These are phyloP conservation scores for Millerozyma acaciae DNA, from an alignment of 805 yeast genomes.

Conservation along the genomic window DNA sequence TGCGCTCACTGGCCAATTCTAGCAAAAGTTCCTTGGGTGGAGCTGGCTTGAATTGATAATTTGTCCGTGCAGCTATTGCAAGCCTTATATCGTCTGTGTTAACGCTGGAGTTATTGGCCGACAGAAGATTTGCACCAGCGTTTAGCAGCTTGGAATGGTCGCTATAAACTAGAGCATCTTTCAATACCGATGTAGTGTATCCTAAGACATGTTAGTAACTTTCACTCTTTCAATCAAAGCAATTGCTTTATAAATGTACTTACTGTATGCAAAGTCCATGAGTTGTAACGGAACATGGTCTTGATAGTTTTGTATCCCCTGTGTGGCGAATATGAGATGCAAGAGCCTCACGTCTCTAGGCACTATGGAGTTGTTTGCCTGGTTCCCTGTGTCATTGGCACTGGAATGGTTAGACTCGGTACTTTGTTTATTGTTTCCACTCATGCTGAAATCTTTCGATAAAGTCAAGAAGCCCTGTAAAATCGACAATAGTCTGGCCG, in stretches of 20 bases:
- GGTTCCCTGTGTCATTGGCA: conserved; percentile 2
- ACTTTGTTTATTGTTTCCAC: conserved; percentile 6
- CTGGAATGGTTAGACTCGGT: conserved; percentile 2
- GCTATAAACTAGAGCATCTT: conserved; percentile 84
- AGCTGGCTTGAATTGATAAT: conserved; percentile 89
- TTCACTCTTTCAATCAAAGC: neutral
- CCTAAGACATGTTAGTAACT: conserved; percentile 23
- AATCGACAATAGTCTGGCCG: too few relatives aligned
- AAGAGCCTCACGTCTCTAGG: conserved; percentile 92
- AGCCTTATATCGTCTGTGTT: conserved; percentile 87
- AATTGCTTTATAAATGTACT: too few relatives aligned
- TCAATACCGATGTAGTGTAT: conserved; percentile 80
- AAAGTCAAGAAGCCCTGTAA: too few relatives aligned
- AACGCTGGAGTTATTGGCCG: conserved; percentile 48
- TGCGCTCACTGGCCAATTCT: conserved; percentile 89
- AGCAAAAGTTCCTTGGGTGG: conserved; percentile 90
- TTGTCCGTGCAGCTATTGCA: conserved; percentile 92
- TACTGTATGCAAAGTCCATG: conserved; percentile 90
- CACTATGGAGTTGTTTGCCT: conserved; percentile 23
- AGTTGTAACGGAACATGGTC: conserved; percentile 94
- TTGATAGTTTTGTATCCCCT: conserved; percentile 86
- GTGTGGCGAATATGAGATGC: conserved; percentile 88
- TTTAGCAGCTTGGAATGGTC: conserved; percentile 64
- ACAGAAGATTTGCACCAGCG: conserved; percentile 21
- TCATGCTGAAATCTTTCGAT: conserved; percentile 8